Evolutionary conservation across 495 filamentous ascomycete genomes (phyloP), one percentile per base, ranked within the genome.

Genomic region (Bryoglossum gracile): DNA sequence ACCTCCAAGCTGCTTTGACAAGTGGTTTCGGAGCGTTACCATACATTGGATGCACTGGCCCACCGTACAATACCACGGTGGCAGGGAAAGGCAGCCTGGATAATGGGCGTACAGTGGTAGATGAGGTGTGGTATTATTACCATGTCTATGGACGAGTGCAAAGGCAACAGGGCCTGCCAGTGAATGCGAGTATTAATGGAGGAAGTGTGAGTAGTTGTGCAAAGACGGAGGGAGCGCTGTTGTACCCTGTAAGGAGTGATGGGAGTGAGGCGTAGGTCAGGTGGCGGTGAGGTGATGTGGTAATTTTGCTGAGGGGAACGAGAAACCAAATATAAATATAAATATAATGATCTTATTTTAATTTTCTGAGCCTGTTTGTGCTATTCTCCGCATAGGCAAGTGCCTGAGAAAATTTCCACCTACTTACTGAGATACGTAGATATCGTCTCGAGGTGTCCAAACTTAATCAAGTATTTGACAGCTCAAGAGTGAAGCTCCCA

Each of bases 41-140:
- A 22, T 75, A 67, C 48, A 47, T 76, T 26, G 72, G 73, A 19
- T 77, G 73, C 57, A 53, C 56, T 2, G 74, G 74, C 0, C 67
- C 69, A 8, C 42, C 56, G 5, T 76, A 64, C 53, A 77, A 77
- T 53, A 58, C 57, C 23, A 77, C 74, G 5, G 57, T 34, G 2
- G 66, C 65, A n/a, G 74, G 74, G 8, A 65, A 62, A 45, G 65
- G 65, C 3, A 59, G 56, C 0, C 38, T 39, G 4, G 74, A 77
- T 56, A 65, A 64, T 48, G 73, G 74, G n/a, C 38, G 22, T 18
- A 76, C 72, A 4, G 50, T 62, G 16, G 46, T 75, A 19, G 61
- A 40, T 36, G 73, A 78, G 65, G 62, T 74, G 33, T 77, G 70
- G 68, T 77, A 75, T 48, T 77, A 73, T 51, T 61, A 65, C 32